A percentile compares a stretch with the other conserved stretches of the same genome.
These are phyloP conservation scores for Fusarium begoniae DNA, from an alignment of 2,329 filamentous ascomycete species.

Conservation along the genomic window DNA sequence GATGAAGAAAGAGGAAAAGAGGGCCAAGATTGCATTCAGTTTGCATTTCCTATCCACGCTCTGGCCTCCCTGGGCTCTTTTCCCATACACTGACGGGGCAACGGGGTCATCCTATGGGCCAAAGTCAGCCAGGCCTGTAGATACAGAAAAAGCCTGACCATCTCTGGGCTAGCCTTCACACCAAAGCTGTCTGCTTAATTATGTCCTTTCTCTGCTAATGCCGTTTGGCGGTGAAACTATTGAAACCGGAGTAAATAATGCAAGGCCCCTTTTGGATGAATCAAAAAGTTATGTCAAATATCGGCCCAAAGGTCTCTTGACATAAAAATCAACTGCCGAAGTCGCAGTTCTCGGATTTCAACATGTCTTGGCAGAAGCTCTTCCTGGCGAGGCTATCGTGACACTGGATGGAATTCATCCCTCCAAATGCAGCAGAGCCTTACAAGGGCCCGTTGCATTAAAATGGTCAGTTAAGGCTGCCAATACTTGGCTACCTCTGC, in stretches of 20 bases:
- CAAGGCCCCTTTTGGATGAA: slow-evolving; percentile 25
- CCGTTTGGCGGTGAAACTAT: slow-evolving; percentile 36
- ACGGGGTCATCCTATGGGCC: slow-evolving; percentile 30
- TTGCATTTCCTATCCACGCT: slow-evolving; percentile 40
- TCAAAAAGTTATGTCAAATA: slow-evolving; percentile 9
- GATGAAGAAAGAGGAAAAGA: slow-evolving; percentile 37
- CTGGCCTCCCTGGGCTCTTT: slow-evolving; percentile 38
- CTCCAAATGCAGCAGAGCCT: not conserved
- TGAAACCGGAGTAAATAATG: slow-evolving; percentile 33
- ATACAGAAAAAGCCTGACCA: not conserved
- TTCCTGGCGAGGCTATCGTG: not conserved
- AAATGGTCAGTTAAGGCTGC: not conserved
- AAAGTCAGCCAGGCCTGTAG: slow-evolving; percentile 16
- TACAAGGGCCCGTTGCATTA: not conserved
- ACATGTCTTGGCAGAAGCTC: not conserved
- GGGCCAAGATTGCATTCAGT: slow-evolving; percentile 32
- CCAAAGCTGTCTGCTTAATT: not conserved
- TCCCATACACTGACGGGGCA: slow-evolving; percentile 47
- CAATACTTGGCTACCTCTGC: not conserved
- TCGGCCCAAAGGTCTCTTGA: not conserved
- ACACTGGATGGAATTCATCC: not conserved
- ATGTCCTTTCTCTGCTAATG: slow-evolving; percentile 12
- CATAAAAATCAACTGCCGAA: slow-evolving; percentile 16
- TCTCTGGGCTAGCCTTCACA: accelerated
- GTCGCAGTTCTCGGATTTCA: not conserved